These are phyloP conservation scores for Rhizoctonia solani DNA, from an alignment of 1,284 basidiomycete species.

Conservation along the genomic window DNA sequence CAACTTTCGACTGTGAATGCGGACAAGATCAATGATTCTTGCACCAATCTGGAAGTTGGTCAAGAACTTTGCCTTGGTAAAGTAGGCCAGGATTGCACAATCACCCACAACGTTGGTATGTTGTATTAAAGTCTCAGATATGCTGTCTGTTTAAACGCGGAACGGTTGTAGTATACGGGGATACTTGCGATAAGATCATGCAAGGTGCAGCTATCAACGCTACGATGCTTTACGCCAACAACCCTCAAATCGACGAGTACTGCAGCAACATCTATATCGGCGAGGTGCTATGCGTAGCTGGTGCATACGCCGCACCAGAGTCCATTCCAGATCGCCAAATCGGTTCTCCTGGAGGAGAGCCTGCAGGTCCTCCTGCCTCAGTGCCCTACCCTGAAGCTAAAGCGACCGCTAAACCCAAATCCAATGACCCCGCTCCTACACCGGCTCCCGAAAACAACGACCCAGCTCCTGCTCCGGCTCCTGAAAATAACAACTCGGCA, in stretches of 20 bases:
- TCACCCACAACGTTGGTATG: constrained; percentile 53
- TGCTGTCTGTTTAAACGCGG: too few species aligned
- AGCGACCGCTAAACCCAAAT: constrained; percentile 39
- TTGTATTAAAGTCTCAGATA: neutral
- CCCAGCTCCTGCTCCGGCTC: neutral
- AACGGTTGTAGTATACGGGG: constrained; percentile 43
- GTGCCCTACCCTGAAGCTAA: constrained; percentile 43
- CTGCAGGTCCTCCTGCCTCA: constrained; percentile 41
- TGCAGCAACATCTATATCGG: constrained; percentile 67
- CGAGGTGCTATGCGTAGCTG: constrained; percentile 59
- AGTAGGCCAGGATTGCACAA: constrained; percentile 53
- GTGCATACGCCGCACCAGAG: constrained; percentile 49
- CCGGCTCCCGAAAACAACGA: constrained; percentile 14
- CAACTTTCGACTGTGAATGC: constrained; percentile 68
- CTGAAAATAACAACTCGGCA: constrained; percentile 35
- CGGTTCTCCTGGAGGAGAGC: constrained; percentile 44
- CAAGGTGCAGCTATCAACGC: constrained; percentile 49
- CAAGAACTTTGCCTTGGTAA: constrained; percentile 56
- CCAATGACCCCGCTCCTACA: constrained; percentile 41
- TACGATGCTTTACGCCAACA: constrained; percentile 60
- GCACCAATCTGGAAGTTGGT: constrained; percentile 61
- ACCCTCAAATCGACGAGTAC: constrained; percentile 63
- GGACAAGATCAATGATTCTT: constrained; percentile 53
- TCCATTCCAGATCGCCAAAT: constrained; percentile 46
- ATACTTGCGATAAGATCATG: constrained; percentile 57